Evolutionary conservation across 805 yeast species (phyloP).

Genomic region (Kuraishia molischiana): DNA sequence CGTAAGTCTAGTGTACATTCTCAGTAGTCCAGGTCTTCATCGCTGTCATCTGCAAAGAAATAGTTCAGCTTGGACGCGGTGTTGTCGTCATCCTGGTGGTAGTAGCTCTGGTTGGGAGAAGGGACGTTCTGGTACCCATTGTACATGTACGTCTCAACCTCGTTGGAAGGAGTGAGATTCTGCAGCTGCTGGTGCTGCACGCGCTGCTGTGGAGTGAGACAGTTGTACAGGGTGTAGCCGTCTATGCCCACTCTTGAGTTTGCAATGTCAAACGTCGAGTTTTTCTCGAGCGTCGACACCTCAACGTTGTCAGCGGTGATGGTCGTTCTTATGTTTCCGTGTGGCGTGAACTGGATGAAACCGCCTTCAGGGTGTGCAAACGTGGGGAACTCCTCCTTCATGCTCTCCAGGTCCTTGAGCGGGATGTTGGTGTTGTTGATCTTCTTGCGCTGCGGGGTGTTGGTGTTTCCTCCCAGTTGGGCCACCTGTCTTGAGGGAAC

Average conservation of each 20-base stretch:
- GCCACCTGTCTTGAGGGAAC: not conserved
- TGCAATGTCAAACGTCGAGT: constrained; percentile 21
- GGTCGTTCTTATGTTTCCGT: constrained; percentile 45
- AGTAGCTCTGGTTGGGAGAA: not conserved
- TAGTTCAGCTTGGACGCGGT: constrained; percentile 3
- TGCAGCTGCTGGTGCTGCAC: not conserved
- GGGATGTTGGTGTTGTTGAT: constrained; percentile 2
- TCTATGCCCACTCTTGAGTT: constrained; percentile 23
- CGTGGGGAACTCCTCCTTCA: constrained; percentile 39
- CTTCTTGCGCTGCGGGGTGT: constrained; percentile 1
- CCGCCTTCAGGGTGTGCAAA: constrained; percentile 58
- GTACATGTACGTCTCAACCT: constrained; percentile 25
- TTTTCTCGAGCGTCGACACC: constrained; percentile 39
- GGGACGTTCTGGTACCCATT: constrained; percentile 13
- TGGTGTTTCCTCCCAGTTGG: too few relatives aligned
- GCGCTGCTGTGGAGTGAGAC: constrained; percentile 1
- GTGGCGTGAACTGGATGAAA: constrained; percentile 48
- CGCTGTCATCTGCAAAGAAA: constrained; percentile 4
- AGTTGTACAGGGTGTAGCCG: constrained; percentile 16
- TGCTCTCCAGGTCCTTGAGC: constrained; percentile 12
- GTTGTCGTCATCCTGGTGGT: constrained; percentile 1
- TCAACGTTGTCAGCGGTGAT: constrained; percentile 31
- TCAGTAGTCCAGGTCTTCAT: constrained; percentile 1
- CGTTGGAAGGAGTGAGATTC: constrained; percentile 19
- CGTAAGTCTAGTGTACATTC: not conserved